Evolutionary conservation across 2,329 filamentous ascomycete species (phyloP), one percentile per base, ranked within the genome.

Genomic region (Trichoderma harzianum): DNA sequence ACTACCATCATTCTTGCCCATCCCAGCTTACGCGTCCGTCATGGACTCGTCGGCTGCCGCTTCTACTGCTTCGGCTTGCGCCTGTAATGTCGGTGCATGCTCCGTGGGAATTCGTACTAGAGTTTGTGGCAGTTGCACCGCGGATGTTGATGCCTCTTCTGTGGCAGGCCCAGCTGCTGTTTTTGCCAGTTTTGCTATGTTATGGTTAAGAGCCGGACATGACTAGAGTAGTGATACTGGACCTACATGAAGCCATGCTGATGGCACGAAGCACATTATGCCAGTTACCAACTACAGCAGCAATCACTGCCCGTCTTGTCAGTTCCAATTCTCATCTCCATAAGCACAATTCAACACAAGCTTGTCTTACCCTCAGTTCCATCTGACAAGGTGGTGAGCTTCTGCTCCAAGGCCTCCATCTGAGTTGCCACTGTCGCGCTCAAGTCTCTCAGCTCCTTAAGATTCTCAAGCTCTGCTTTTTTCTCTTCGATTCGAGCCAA

Each of bases 221-320:
- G 10, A 7, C 5, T 30, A 36, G 26, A 43, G 24, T 18, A 28
- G 43, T 26, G 47, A 47, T 32, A n/a, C n/a, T 51, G 7, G 7
- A 83, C 89, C 78, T 86, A 95, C 93, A 87, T 73, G 92, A 95
- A 73, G 93, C 93, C 92, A 96, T 95, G 78, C 92, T 92, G 78
- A 97, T 95, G 55, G 93, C 93, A 75, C 92, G 87, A 73, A 97
- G 86, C 74, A 97, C 93, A 76, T 93, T 95, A 80, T 95, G 92
- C 93, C 93, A 97, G 80, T 96, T 97, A 68, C 91, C 89, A 79
- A 97, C 85, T 26, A 97, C 93, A n/a, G 91, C 88, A 51, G 93
- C 93, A 77, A 97, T 93, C 73, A 92, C 93, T 61, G 79, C 61
- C 64, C 74, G 75, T 47, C 66, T 34, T 70, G 72, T n/a, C 64